Evolutionary conservation across 2,329 filamentous ascomycete species (phyloP), one percentile per base, ranked within the genome.

Genomic region (Stagonosporopsis vannaccii): DNA sequence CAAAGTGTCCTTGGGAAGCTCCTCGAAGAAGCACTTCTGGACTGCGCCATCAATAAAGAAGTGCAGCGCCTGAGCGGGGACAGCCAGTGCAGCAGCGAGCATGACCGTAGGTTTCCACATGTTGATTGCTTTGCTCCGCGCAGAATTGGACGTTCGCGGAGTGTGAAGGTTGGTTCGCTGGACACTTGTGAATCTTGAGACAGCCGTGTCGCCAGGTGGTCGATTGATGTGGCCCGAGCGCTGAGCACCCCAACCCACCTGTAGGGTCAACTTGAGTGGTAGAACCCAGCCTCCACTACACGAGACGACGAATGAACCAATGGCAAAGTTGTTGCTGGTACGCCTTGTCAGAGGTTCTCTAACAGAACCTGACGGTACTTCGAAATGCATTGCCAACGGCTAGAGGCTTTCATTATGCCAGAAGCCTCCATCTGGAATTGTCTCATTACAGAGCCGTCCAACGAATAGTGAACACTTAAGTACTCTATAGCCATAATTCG

Each of bases 21-120:
- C 94, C 81, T 99, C 95, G 80, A 90, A 96, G 87, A 99, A 99
- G 81, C 95, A 99, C 81, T 96, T 97, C 66, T 91, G 89, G 63
- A 86, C 81, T 45, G 85, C 85, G 71, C 90, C 91, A 76, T 98
- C 92, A 77, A 98, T 88, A 82, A 90, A 98, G 84, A 99, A 96
- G 87, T 96, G 94, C 56, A 99, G 85, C 53, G 93, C 92, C 75
- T 92, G 90, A 60, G 90, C 87, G 58, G 87, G 87, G 32, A 83
- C 73, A 42, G 84, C 75, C 58, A 83, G 73, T 66, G 79, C 78
- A 77, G 93, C 81, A 59, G 89, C 82, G 71, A 92, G 82, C 65
- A 91, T 78, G 57, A 90, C 79, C 60, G 90, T 80, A 37, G 69
- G 63, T 50, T 60, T 72, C 73, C 73, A 75, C 73, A 75, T 75